Evolutionary conservation across 75 land plant genomes (phyloP), one percentile per base, ranked within the genome.

Genomic region (Pinus tabuliformis): DNA sequence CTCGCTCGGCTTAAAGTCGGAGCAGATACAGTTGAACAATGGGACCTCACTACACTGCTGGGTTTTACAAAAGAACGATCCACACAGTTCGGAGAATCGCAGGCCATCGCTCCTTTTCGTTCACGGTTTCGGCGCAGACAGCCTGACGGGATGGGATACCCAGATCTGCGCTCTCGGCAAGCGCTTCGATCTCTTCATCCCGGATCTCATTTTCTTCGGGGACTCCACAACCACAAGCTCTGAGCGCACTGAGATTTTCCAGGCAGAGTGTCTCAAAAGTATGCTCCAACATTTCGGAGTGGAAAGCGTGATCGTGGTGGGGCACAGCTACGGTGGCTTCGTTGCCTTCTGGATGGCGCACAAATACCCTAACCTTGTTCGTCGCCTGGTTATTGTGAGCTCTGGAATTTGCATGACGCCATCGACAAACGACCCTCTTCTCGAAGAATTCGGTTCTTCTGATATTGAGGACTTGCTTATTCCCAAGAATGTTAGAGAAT

Each of bases 191-290:
- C 68, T 92, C 75, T 86, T 81, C 82, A 81, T 90, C 45, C 93
- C 95, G 1, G 92, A 92, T 72, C 85, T 90, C 63, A 24, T 92
- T 80, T 92, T 92, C 83, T 92, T 90, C 78, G 95, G 93, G 6
- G 86, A 81, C 16, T 92, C 95, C 60, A n/a, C 14, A 80, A 83
- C 94, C 24, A 62, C 80, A 7, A 62, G 75, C 12, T 73, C 78
- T 11, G 83, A 85, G 12, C 65, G 94, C 24, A 72, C 86, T 12
- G 94, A 89, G 61, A 59, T 70, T 7, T 94, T 88, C 65, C 97
- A 94, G 79, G 97, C 96, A 21, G 70, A 75, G 62, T 90, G 88
- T 75, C 71, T 94, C 59, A 73, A 76, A 73, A 58, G 71, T 16
- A 42, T 77, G 54, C 52, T 87, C 78, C 73, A 84, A 56, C 33